Conservation (phyloP, 2,329 filamentous ascomycete genomes). For the Clonostachys rhizophaga region DNA sequence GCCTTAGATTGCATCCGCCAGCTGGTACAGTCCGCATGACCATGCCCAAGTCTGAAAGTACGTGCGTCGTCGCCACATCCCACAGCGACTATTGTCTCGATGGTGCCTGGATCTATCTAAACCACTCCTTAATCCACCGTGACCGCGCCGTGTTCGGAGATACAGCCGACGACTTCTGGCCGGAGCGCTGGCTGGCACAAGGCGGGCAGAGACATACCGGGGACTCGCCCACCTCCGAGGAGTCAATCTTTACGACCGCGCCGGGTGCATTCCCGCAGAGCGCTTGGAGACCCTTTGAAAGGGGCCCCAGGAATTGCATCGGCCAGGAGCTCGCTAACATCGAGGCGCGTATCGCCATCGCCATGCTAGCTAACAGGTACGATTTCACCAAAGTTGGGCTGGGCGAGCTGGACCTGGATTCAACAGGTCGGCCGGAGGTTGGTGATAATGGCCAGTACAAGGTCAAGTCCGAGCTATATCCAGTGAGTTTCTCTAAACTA, state of each 20-base stretch:
- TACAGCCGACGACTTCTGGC: constrained; percentile 23
- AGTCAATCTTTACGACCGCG: not conserved
- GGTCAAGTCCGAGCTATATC: constrained; percentile 4
- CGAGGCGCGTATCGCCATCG: constrained; percentile 18
- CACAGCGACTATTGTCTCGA: constrained; percentile 8
- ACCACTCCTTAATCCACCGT: constrained; percentile 21
- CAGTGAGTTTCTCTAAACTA: constrained; percentile 2
- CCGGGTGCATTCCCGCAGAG: not conserved
- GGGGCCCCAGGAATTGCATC: constrained; percentile 41
- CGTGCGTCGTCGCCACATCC: not conserved
- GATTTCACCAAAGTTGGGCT: constrained; percentile 7
- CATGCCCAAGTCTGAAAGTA: constrained; percentile 8
- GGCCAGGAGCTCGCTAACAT: constrained; percentile 44
- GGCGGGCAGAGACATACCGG: not conserved
- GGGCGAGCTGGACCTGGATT: constrained; percentile 5
- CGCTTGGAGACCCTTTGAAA: constrained; percentile 39
- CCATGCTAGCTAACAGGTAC: constrained; percentile 4
- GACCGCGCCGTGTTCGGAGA: constrained; percentile 22
- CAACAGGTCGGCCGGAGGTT: constrained; percentile 3
- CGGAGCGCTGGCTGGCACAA: constrained; percentile 27
- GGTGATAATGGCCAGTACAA: not conserved
- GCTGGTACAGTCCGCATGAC: constrained; percentile 18
- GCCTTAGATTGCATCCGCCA: constrained; percentile 24
- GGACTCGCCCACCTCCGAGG: constrained; percentile 11
- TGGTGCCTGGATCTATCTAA: constrained; percentile 23